Evolutionary conservation across 2,329 filamentous ascomycete genomes (phyloP).

Genomic region (Arthroderma sp.): DNA sequence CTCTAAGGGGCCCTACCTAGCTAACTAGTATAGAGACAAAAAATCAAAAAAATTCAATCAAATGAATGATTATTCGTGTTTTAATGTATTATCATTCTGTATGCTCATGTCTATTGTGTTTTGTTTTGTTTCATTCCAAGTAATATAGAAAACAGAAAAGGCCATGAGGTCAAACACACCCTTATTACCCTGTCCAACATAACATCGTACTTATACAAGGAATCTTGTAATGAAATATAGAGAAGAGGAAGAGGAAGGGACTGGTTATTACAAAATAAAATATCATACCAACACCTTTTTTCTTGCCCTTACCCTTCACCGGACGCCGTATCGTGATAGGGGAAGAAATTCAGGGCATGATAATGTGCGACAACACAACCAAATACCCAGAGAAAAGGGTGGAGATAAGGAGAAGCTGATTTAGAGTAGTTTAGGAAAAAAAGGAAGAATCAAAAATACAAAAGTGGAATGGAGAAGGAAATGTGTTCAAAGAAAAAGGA

Average conservation of each 20-base stretch:
- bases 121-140: background rate
- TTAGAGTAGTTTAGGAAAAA: background rate
- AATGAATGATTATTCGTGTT: background rate
- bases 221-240: background rate
- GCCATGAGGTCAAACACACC: background rate
- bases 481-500: background rate
- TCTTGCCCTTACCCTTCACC: background rate
- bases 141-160: background rate
- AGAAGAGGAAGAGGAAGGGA: background rate
- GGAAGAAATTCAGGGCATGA: background rate
- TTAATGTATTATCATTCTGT: background rate
- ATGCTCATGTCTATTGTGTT: background rate
- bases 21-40: background rate
- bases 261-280: background rate
- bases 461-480: background rate
- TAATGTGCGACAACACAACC: background rate
- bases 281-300: background rate
- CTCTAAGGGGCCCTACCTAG: background rate
- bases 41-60: background rate
- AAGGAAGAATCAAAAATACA: background rate
- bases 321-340: background rate
- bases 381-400: background rate
- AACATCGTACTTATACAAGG: background rate
- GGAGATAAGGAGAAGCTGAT: background rate
- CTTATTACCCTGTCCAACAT: background rate